These are phyloP conservation scores for Thymus mandschuricus DNA, from an alignment of 257 asterid genomes.

Conservation along the genomic window DNA sequence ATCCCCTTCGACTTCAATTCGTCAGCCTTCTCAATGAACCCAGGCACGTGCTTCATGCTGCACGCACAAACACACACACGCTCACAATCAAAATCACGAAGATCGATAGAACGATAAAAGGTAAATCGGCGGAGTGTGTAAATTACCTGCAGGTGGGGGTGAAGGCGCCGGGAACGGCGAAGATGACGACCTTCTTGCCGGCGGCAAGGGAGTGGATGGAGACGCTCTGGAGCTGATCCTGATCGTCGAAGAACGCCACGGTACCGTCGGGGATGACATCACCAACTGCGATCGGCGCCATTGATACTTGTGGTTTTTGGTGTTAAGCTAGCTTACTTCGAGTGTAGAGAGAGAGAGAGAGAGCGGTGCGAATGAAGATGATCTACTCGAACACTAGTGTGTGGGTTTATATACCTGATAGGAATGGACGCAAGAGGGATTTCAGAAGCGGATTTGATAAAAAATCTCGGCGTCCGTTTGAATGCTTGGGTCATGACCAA, in stretches of 20 bases:
- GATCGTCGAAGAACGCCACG: constrained; percentile 69
- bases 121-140: not conserved
- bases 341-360: not conserved
- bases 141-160: constrained; percentile 92
- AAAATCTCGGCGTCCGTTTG: too few species aligned
- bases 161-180: constrained; percentile 95
- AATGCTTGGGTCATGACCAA: too few species aligned
- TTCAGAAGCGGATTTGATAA: too few species aligned
- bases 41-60: constrained; percentile 91
- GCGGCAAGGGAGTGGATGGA: constrained; percentile 75
- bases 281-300: constrained; percentile 81
- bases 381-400: too few species aligned
- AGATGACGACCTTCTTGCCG: constrained; percentile 73
- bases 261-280: constrained; percentile 75
- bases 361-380: too few species aligned
- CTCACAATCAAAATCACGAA: constrained; percentile 2
- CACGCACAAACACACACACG: constrained; percentile 11
- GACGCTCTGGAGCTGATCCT: constrained; percentile 70
- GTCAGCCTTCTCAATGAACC: constrained; percentile 83
- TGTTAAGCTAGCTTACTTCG: not conserved
- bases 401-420: too few species aligned
- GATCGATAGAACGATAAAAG: not conserved
- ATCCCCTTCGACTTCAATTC: constrained; percentile 83
- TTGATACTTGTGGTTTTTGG: constrained; percentile 26
- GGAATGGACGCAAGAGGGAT: too few species aligned